Evolutionary conservation across 345 rosid species (phyloP).

Genomic region (Toxicodendron radicans): DNA sequence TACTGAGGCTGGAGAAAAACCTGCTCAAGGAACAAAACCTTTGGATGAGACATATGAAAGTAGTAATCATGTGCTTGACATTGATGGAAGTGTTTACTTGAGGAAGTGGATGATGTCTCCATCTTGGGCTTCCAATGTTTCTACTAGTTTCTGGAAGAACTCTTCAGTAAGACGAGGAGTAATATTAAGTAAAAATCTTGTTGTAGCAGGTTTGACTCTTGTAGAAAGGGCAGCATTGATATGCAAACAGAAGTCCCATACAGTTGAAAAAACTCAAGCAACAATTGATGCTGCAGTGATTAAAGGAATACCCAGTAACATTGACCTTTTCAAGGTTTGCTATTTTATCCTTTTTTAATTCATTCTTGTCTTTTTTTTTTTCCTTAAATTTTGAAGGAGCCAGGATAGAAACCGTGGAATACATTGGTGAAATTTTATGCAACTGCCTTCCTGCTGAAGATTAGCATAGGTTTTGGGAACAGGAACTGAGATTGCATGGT

Average conservation of each 20-base stretch:
- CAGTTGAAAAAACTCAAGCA: conserved; percentile 87
- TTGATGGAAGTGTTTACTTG: conserved; percentile 92
- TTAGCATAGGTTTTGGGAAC: too few relatives aligned
- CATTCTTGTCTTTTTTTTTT: not conserved
- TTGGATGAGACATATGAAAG: conserved; percentile 49
- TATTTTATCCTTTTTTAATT: not conserved
- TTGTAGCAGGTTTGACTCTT: conserved; percentile 69
- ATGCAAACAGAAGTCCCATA: conserved; percentile 65
- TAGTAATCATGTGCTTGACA: conserved; percentile 56
- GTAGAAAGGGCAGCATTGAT: conserved; percentile 71
- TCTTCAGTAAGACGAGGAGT: conserved; percentile 54
- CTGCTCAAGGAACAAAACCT: conserved; percentile 30
- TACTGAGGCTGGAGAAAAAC: conserved; percentile 38
- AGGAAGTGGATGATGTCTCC: conserved; percentile 89
- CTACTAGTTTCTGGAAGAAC: conserved; percentile 77
- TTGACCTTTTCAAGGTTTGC: conserved; percentile 88
- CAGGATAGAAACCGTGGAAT: too few relatives aligned
- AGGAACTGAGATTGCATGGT: too few relatives aligned
- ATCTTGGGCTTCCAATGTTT: conserved; percentile 75
- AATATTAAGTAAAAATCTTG: conserved; percentile 77
- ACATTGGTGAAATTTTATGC: too few relatives aligned
- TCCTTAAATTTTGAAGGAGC: not conserved
- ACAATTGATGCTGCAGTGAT: conserved; percentile 93
- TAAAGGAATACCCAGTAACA: conserved; percentile 92
- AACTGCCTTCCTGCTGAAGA: too few relatives aligned